Base-by-base conservation (phyloP, 2,329 filamentous ascomycete species). In the Arthroderma sp. region DNA sequence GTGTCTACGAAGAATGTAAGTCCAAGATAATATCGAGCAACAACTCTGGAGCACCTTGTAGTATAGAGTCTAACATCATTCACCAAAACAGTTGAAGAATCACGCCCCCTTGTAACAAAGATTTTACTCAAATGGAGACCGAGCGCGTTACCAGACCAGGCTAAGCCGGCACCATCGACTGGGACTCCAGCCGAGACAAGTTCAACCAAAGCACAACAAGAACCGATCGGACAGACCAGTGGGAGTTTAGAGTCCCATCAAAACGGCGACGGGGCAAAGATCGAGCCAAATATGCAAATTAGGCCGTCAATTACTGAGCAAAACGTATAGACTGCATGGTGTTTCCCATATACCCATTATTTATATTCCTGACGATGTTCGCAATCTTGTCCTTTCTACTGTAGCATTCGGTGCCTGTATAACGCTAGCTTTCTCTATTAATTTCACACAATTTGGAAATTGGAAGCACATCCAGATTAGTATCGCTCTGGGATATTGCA, bases 91-190 rank as follows among this genome's bases (percentile, higher is more conserved):
- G 68, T 70, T 40, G 65, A 68, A 48, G 68, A 69, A 55, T 63
- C 66, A 4, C 65, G 66, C 47, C 66, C 66, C 2, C 63, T 67
- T 7, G 69, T 72, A 4, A 66, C 65, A 43, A 78, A 77, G 55
- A 58, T 78, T 42, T 62, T 80, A 7, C 59, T 58, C 6, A 74
- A 68, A 53, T 79, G 72, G 72, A 66, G 72, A 44, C 76, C 77
- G 1, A 64, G 69, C 29, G 64, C 28, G 3, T 42, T 53, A 38
- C 45, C 49, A 15, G 47, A 51, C 7, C 47, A 48, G 34, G 38
- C 11, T 30, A 46, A 45, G 22, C 31, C 34, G 7, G 15, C 22
- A n/a, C 38, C 44, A 5, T 32, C 34, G 29, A 38, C 27, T 9
- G 31, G 37, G 38, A 37, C 33, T 29, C 42, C 36, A 6, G 36